Evolutionary conservation across 208 protist genomes (phyloP).

Genomic region (Angomonas deanei): DNA sequence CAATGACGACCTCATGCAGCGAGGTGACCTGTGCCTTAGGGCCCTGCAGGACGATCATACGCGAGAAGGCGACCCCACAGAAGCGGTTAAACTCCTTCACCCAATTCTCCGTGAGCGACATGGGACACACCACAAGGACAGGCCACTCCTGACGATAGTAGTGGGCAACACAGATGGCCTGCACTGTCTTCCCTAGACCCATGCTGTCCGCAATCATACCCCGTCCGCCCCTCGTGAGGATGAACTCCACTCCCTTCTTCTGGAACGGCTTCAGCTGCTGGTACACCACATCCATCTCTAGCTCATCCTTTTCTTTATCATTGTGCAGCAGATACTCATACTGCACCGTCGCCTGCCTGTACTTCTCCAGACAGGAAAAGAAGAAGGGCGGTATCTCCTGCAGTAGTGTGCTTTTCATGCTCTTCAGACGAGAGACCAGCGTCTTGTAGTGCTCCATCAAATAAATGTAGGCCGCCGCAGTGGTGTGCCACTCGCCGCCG

Average conservation of each 20-base stretch:
- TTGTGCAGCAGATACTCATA: conserved; percentile 31
- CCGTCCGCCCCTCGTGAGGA: conserved; percentile 67
- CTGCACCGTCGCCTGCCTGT: conserved; percentile 24
- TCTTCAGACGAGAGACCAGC: conserved; percentile 31
- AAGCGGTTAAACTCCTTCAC: conserved; percentile 87
- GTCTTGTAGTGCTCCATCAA: conserved; percentile 45
- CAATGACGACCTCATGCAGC: conserved; percentile 69
- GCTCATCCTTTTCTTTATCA: conserved; percentile 18
- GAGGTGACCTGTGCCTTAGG: conserved; percentile 27
- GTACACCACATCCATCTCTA: conserved; percentile 63
- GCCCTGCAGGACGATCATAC: conserved; percentile 67
- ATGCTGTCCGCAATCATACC: conserved; percentile 96
- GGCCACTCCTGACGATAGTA: conserved; percentile 94
- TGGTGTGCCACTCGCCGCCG: conserved; percentile 47
- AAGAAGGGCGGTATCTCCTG: conserved; percentile 79
- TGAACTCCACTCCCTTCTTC: conserved; percentile 70
- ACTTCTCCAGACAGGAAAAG: conserved; percentile 54
- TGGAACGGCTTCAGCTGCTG: conserved; percentile 77
- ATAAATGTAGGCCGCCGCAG: conserved; percentile 58
- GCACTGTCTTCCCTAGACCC: conserved; percentile 96
- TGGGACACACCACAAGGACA: conserved; percentile 90
- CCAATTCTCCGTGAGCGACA: conserved; percentile 92
- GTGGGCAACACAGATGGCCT: conserved; percentile 90
- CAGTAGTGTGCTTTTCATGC: conserved; percentile 23
- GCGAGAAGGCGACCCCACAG: conserved; percentile 65